phyloP scores from a whole-genome alignment of 768 basidiomycete species.

The Postia placenta region DNA sequence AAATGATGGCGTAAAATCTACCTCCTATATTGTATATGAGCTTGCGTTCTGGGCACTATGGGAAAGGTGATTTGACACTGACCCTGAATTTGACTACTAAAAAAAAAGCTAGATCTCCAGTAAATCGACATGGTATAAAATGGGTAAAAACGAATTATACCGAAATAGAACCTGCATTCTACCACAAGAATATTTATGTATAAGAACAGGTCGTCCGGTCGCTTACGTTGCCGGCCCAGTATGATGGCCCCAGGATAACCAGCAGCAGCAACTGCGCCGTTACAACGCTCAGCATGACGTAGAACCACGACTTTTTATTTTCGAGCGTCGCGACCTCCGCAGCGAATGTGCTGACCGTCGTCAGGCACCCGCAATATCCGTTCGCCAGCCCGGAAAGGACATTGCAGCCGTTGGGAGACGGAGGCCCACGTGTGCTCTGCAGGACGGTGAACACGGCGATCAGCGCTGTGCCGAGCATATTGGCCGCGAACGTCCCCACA shows the following conservation, averaged over 20 bases:
- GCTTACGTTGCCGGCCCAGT: conserved; percentile 42
- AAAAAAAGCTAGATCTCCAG: too few species aligned
- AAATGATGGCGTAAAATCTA: too few species aligned
- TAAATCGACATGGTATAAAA: too few species aligned
- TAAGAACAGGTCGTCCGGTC: conserved; percentile 49
- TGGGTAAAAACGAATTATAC: too few species aligned
- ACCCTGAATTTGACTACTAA: too few species aligned
- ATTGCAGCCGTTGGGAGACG: conserved; percentile 53
- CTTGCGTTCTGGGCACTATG: too few species aligned
- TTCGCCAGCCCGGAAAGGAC: conserved; percentile 79
- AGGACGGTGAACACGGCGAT: conserved; percentile 69
- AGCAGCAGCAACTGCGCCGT: conserved; percentile 65
- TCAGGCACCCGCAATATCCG: conserved; percentile 94
- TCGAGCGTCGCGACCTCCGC: conserved; percentile 65
- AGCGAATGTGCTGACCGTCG: conserved; percentile 90
- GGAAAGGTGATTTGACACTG: too few species aligned
- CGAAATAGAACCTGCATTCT: too few species aligned
- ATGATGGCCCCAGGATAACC: conserved; percentile 64
- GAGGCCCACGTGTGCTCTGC: conserved; percentile 43
- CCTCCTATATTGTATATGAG: too few species aligned
- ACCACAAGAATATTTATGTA: conserved; percentile 16
- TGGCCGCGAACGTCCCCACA: conserved; percentile 73
- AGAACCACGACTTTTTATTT: conserved; percentile 55
- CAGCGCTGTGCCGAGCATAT: conserved; percentile 76
- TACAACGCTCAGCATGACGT: conserved; percentile 63